Percentiles rank a stretch among this genome's conserved stretches.
phyloP scores from a whole-genome alignment of 192 early-diverging fungal genomes.

The Gaertneriomyces semiglobifer region DNA sequence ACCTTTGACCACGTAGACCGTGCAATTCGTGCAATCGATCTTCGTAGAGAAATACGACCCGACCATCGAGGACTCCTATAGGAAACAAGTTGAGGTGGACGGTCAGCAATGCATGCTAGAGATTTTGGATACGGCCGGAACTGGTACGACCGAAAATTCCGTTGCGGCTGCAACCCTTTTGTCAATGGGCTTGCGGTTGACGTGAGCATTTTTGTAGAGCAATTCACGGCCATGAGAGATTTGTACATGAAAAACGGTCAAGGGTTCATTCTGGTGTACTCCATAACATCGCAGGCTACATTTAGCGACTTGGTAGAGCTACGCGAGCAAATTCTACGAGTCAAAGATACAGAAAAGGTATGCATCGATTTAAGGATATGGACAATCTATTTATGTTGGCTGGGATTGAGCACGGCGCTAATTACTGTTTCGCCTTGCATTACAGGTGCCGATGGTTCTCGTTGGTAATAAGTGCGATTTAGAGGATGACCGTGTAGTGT shows the following conservation, averaged over 20 bases:
- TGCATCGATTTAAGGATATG: background rate
- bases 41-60: constrained; percentile 97
- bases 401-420: background rate
- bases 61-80: constrained; percentile 97
- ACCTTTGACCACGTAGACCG: constrained; percentile 40
- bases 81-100: constrained; percentile 97
- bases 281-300: constrained; percentile 62
- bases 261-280: constrained; percentile 63
- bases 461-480: constrained; percentile 66
- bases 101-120: constrained; percentile 95
- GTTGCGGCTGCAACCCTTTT: background rate
- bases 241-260: constrained; percentile 70
- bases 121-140: constrained; percentile 94
- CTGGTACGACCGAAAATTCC: constrained; percentile 35
- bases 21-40: constrained; percentile 61
- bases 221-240: constrained; percentile 69
- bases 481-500: constrained; percentile 59
- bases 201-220: constrained; percentile 36
- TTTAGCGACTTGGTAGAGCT: constrained; percentile 62
- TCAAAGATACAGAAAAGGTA: constrained; percentile 64
- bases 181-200: background rate
- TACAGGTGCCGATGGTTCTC: constrained; percentile 61
- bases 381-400: background rate
- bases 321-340: constrained; percentile 59
- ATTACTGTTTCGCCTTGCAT: background rate